Conservation (phyloP, 257 asterid genomes). For the Fraxinus quadrangulata region DNA sequence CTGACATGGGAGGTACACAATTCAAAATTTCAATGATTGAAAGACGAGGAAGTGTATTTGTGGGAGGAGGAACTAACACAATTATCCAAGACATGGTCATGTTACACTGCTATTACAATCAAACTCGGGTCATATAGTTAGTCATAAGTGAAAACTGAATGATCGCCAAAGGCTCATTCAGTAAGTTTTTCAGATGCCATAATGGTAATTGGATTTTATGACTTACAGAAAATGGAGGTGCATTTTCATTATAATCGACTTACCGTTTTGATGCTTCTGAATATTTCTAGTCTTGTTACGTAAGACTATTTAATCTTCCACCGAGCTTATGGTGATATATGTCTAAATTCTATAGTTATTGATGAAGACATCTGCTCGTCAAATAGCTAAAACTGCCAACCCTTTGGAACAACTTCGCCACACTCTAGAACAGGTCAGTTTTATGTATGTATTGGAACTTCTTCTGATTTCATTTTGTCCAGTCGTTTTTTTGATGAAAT, state of each 20-base stretch:
- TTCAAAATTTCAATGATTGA: not conserved
- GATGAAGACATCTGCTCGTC: slow-evolving; percentile 77
- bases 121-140: not conserved
- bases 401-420: slow-evolving; percentile 84
- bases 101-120: not conserved
- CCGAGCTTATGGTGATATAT: slow-evolving; percentile 13
- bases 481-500: slow-evolving; percentile 7
- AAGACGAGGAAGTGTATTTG: not conserved
- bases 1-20: not conserved
- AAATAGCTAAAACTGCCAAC: slow-evolving; percentile 67
- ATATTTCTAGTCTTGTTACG: not conserved
- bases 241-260: not conserved
- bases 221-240: not conserved
- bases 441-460: slow-evolving; percentile 20
- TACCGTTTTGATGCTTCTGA: not conserved
- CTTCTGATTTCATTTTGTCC: not conserved
- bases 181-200: not conserved
- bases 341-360: slow-evolving; percentile 58
- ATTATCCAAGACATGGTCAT: not conserved
- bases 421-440: slow-evolving; percentile 75
- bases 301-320: slow-evolving; percentile 15
- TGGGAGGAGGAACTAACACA: not conserved
- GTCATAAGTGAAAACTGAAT: not conserved
- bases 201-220: not conserved
- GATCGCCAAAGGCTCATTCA: not conserved